Conservation (phyloP, 306 rosid genomes). For the Phaseolus lunatus region DNA sequence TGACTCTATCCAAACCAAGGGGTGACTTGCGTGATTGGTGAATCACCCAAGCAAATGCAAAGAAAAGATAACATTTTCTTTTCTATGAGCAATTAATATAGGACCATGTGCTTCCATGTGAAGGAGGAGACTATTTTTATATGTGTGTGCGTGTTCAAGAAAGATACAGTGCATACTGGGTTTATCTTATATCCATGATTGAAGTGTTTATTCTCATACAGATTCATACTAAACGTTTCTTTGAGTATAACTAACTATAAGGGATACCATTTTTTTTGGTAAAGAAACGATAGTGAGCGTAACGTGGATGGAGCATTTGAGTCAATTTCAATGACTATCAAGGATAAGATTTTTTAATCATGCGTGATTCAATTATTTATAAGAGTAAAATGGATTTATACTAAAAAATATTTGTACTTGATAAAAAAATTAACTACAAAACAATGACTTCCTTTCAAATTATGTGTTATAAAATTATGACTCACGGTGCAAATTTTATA, state of each 20-base stretch:
- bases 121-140: slow-evolving; percentile 41
- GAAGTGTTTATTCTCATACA: not conserved
- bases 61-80: not conserved
- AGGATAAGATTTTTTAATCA: slow-evolving; percentile 9
- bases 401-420: not conserved
- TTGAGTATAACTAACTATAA: too few relatives aligned
- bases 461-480: not conserved
- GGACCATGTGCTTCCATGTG: slow-evolving; percentile 67
- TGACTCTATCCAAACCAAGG: slow-evolving; percentile 43
- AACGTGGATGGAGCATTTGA: not conserved
- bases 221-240: not conserved
- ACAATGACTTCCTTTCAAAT: not conserved
- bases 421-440: not conserved
- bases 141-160: slow-evolving; percentile 2
- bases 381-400: not conserved
- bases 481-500: not conserved
- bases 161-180: not conserved
- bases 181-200: not conserved
- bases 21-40: slow-evolving; percentile 1
- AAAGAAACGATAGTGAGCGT: not conserved
- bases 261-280: not conserved
- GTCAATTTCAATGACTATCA: not conserved
- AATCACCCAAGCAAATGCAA: too few relatives aligned
- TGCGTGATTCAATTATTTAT: not conserved
- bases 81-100: not conserved